A percentile compares a stretch with the other conserved stretches of the same genome.
Evolutionary conservation across 129 eudicot species (phyloP).

Genomic region (Arctium minus): DNA sequence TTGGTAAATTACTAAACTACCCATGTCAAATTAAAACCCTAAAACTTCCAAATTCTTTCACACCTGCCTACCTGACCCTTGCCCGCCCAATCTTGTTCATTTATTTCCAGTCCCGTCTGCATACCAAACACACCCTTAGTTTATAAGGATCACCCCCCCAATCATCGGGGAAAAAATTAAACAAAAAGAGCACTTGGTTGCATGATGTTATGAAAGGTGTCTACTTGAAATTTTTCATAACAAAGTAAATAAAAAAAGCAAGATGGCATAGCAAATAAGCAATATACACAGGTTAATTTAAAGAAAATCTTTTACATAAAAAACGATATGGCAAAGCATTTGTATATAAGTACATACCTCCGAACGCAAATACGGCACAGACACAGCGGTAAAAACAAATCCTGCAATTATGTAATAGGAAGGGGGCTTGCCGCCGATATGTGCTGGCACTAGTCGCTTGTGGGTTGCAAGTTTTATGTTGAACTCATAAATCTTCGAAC

Average conservation of each 20-base stretch:
- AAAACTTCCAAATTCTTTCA: not conserved
- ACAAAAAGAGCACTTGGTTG: not conserved
- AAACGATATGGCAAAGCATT: not conserved
- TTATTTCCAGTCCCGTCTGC: not conserved
- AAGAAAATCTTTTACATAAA: not conserved
- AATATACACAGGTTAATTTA: not conserved
- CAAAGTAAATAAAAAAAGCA: not conserved
- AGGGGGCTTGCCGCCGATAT: constrained; percentile 50
- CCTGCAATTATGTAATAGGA: constrained; percentile 60
- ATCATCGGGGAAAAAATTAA: not conserved
- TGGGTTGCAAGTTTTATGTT: constrained; percentile 55
- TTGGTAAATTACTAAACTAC: not conserved
- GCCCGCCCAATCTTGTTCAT: not conserved
- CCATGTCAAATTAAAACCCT: not conserved
- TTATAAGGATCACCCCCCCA: not conserved
- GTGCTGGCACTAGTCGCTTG: constrained; percentile 55
- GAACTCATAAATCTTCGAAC: constrained; percentile 42
- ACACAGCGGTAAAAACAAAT: constrained; percentile 54
- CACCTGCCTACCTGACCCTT: not conserved
- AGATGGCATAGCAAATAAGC: not conserved
- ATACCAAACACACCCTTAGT: not conserved
- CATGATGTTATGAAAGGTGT: not conserved
- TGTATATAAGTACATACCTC: constrained; percentile 30
- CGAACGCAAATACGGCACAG: constrained; percentile 60
- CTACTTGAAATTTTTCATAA: not conserved